Conservation (phyloP, 2,329 filamentous ascomycete species). For the Cordyceps farinosa region DNA sequence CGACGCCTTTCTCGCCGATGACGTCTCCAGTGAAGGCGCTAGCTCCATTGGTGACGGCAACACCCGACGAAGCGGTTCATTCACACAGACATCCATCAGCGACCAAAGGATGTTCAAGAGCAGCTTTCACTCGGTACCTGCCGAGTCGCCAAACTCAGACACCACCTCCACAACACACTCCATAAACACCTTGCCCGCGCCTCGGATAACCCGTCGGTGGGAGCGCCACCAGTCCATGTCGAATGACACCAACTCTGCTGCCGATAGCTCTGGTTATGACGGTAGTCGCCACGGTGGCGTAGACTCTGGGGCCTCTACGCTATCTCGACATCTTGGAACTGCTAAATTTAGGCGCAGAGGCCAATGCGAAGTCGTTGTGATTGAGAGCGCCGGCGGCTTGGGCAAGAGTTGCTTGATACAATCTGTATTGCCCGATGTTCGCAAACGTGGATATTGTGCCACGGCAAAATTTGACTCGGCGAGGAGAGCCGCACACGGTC, state of each 20-base stretch:
- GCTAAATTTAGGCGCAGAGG: slow-evolving; percentile 59
- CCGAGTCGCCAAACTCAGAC: slow-evolving; percentile 41
- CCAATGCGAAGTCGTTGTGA: slow-evolving; percentile 60
- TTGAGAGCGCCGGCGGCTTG: slow-evolving; percentile 60
- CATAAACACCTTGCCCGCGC: slow-evolving; percentile 25
- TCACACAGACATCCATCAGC: slow-evolving; percentile 42
- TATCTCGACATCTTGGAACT: slow-evolving; percentile 52
- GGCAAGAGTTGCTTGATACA: slow-evolving; percentile 64
- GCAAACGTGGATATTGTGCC: slow-evolving; percentile 60
- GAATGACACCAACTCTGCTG: slow-evolving; percentile 44
- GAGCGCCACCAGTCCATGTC: slow-evolving; percentile 52
- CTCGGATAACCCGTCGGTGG: slow-evolving; percentile 43
- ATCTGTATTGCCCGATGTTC: slow-evolving; percentile 57
- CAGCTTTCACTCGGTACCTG: slow-evolving; percentile 40
- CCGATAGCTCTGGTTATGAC: slow-evolving; percentile 44
- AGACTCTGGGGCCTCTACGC: slow-evolving; percentile 46
- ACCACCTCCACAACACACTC: slow-evolving; percentile 47
- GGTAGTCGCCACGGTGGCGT: slow-evolving; percentile 40
- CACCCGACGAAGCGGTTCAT: slow-evolving; percentile 47
- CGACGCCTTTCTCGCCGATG: slow-evolving; percentile 45
- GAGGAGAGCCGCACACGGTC: slow-evolving; percentile 58
- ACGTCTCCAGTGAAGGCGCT: slow-evolving; percentile 57
- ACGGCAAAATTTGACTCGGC: slow-evolving; percentile 64
- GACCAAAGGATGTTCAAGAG: slow-evolving; percentile 39
- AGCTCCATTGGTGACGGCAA: slow-evolving; percentile 52